Percentiles rank a stretch among this genome's conserved stretches.
Evolutionary conservation across 192 early-diverging fungal species (phyloP).

Genomic region (Backusella morwellensis): DNA sequence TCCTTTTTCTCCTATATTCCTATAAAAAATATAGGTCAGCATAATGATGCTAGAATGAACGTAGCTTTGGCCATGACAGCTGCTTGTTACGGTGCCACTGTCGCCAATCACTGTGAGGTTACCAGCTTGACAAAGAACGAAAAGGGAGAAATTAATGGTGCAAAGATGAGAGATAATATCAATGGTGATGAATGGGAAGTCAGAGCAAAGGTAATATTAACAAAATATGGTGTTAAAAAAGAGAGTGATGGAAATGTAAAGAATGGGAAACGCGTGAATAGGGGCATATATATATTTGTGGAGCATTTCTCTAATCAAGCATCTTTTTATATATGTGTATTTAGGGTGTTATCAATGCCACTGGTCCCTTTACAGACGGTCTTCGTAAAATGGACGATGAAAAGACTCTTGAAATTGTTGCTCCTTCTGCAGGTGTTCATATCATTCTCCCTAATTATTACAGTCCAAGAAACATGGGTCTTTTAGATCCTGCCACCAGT

Average conservation of each 20-base stretch:
- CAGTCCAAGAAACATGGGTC: conserved; percentile 89
- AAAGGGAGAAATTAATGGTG: conserved; percentile 67
- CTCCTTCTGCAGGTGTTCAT: conserved; percentile 91
- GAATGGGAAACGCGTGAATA: neutral
- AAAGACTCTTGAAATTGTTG: conserved; percentile 77
- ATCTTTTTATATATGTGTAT: neutral
- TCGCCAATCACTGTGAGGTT: conserved; percentile 94
- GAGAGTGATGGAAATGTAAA: neutral
- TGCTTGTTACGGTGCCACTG: conserved; percentile 83
- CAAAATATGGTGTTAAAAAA: neutral
- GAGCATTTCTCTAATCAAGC: neutral
- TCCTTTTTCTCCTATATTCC: neutral
- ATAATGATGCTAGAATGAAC: conserved; percentile 98
- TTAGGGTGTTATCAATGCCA: conserved; percentile 91
- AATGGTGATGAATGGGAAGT: conserved; percentile 87
- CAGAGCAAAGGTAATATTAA: conserved; percentile 58
- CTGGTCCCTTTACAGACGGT: conserved; percentile 71
- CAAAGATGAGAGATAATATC: conserved; percentile 75
- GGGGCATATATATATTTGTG: neutral
- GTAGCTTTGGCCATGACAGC: conserved; percentile 91
- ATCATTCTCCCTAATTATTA: conserved; percentile 95
- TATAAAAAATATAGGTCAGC: conserved; percentile 61
- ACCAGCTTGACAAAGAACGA: conserved; percentile 74
- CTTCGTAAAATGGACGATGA: conserved; percentile 89
- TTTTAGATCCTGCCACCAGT: conserved; percentile 90